phyloP scores from a whole-genome alignment of 2,329 filamentous ascomycete species.

The Epichloe hybrida region DNA sequence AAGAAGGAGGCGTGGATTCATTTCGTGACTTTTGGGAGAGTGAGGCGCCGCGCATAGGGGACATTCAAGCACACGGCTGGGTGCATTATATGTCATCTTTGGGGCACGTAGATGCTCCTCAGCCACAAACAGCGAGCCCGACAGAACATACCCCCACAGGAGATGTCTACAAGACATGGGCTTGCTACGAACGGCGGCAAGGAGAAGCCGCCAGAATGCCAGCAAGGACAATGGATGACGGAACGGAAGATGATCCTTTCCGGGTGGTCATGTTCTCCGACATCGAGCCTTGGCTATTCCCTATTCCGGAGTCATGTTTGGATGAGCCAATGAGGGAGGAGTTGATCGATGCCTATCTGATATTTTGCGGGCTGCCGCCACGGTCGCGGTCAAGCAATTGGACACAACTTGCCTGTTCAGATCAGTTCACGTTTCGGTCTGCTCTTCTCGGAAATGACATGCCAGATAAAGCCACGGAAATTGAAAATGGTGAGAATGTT shows the following conservation, averaged over 20 bases:
- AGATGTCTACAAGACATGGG: conserved; percentile 39
- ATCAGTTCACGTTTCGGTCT: conserved; percentile 15
- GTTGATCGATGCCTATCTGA: conserved; percentile 56
- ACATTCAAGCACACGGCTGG: conserved; percentile 61
- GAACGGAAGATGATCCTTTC: conserved; percentile 67
- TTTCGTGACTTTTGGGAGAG: conserved; percentile 80
- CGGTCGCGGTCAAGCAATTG: conserved; percentile 16
- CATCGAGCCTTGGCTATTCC: conserved; percentile 48
- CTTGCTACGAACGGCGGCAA: conserved; percentile 37
- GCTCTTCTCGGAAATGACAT: neutral
- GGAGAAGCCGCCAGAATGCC: conserved; percentile 42
- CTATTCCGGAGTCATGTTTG: conserved; percentile 28
- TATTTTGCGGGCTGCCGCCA: conserved; percentile 53
- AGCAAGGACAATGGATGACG: conserved; percentile 61
- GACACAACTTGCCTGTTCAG: conserved; percentile 17
- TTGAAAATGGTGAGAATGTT: conserved; percentile 5
- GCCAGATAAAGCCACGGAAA: neutral
- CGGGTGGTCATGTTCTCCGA: conserved; percentile 71
- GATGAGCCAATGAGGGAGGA: conserved; percentile 21
- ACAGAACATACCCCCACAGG: conserved; percentile 15
- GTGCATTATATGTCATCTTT: conserved; percentile 27
- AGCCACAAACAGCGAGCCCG: conserved; percentile 13
- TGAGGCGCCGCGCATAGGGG: conserved; percentile 67
- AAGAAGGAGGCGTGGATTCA: conserved; percentile 15
- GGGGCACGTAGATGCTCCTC: conserved; percentile 26